Conservation (phyloP, 2,329 filamentous ascomycete genomes). For the Domatiomyces globalis region DNA sequence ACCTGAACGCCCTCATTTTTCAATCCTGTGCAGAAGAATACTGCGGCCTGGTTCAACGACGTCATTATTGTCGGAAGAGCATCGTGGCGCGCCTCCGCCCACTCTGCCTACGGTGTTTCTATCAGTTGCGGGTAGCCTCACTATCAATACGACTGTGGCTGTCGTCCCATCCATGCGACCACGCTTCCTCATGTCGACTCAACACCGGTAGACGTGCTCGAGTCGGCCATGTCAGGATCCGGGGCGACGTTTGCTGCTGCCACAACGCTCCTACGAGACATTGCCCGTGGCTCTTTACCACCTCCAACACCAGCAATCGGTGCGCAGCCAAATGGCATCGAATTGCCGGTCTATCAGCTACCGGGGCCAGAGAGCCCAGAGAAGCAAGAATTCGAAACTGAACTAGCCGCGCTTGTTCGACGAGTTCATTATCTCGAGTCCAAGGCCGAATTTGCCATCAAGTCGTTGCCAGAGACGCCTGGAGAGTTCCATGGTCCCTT, state of each 20-base stretch:
- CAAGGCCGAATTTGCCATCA: slow-evolving; percentile 49
- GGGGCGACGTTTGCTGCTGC: slow-evolving; percentile 36
- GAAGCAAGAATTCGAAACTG: slow-evolving; percentile 67
- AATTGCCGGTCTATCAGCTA: slow-evolving; percentile 47
- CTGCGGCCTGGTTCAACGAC: too few relatives aligned
- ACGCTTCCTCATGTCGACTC: slow-evolving; percentile 10
- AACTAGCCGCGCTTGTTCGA: slow-evolving; percentile 63
- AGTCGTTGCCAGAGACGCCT: slow-evolving; percentile 62
- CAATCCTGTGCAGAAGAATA: too few relatives aligned
- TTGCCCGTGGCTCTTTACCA: slow-evolving; percentile 29
- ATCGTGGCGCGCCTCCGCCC: slow-evolving; percentile 14
- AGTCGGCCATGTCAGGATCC: slow-evolving; percentile 28
- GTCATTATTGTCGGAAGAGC: neutral
- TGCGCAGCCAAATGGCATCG: slow-evolving; percentile 34
- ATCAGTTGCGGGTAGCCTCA: slow-evolving; percentile 8
- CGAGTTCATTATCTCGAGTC: slow-evolving; percentile 73
- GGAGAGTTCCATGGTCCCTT: slow-evolving; percentile 50
- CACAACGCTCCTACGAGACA: slow-evolving; percentile 31
- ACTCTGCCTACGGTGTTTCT: slow-evolving; percentile 16
- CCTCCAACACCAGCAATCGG: slow-evolving; percentile 24
- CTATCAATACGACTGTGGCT: slow-evolving; percentile 7
- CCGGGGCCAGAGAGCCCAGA: slow-evolving; percentile 62
- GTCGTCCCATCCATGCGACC: neutral
- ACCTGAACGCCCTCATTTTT: too few relatives aligned
- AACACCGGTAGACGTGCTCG: slow-evolving; percentile 7